phyloP scores from a whole-genome alignment of 2,329 filamentous ascomycete species.

The Lasiodiplodia sp. region DNA sequence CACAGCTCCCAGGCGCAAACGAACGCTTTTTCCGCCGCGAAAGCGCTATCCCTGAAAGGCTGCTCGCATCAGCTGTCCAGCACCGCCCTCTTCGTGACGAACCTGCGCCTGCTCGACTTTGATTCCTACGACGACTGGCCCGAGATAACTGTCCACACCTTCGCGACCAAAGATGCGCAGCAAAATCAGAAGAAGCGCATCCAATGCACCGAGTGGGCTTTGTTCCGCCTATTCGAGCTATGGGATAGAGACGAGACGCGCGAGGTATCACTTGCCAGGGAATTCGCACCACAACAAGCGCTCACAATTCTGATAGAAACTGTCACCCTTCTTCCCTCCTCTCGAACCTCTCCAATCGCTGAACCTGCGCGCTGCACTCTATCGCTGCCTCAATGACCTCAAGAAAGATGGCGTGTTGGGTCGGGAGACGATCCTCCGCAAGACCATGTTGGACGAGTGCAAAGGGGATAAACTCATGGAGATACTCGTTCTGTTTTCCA shows the following conservation, averaged over 20 bases:
- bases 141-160: conserved; percentile 71
- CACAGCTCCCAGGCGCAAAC: conserved; percentile 30
- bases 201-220: conserved; percentile 83
- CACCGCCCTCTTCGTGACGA: conserved; percentile 74
- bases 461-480: conserved; percentile 91
- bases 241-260: conserved; percentile 81
- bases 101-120: conserved; percentile 82
- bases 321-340: conserved; percentile 89
- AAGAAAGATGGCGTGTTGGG: conserved; percentile 89
- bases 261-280: conserved; percentile 61
- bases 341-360: conserved; percentile 88
- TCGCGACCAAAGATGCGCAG: conserved; percentile 69
- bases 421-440: conserved; percentile 80
- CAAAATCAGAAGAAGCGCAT: conserved; percentile 84
- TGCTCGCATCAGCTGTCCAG: conserved; percentile 35
- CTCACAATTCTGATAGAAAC: conserved; percentile 65
- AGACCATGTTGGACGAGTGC: conserved; percentile 97
- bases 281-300: neutral
- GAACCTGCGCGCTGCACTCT: conserved; percentile 84
- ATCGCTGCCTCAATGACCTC: conserved; percentile 79
- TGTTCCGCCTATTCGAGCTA: conserved; percentile 85
- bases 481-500: conserved; percentile 82
- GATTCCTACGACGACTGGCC: conserved; percentile 83
- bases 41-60: conserved; percentile 10
- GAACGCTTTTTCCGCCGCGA: conserved; percentile 29